phyloP scores from a whole-genome alignment of 805 yeast species.

The Metschnikowia kofuensis region DNA sequence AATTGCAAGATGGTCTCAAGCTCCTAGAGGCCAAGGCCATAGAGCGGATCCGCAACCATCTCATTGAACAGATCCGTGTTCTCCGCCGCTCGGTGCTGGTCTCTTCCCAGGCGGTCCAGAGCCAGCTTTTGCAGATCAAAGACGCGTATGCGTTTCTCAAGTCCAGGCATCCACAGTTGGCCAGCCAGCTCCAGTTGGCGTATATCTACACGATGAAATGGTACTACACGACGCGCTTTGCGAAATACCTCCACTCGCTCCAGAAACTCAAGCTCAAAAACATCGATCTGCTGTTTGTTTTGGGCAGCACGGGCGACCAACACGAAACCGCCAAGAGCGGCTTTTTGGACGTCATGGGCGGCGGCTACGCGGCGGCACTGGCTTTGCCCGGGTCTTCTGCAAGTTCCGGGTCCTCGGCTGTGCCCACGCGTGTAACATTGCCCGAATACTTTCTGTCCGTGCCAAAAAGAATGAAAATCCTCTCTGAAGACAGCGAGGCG shows the following conservation, averaged over 20 bases:
- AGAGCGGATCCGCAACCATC: conserved; percentile 71
- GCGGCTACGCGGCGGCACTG: conserved; percentile 1
- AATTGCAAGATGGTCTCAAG: conserved; percentile 39
- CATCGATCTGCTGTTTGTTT: conserved; percentile 54
- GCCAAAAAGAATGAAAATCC: conserved; percentile 58
- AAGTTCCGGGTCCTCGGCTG: neutral
- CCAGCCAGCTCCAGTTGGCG: conserved; percentile 72
- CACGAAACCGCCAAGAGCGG: conserved; percentile 15
- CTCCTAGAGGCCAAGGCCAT: conserved; percentile 59
- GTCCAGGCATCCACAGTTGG: conserved; percentile 56
- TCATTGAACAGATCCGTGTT: conserved; percentile 62
- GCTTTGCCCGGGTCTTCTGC: neutral
- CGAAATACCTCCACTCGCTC: conserved; percentile 69
- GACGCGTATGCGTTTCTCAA: conserved; percentile 59
- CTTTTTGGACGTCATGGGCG: conserved; percentile 12
- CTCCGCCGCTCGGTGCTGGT: conserved; percentile 55
- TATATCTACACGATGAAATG: conserved; percentile 87
- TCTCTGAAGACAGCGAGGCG: conserved; percentile 38
- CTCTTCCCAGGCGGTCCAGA: conserved; percentile 75
- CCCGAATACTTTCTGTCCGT: conserved; percentile 53
- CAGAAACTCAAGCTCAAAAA: conserved; percentile 56
- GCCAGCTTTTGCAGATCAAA: conserved; percentile 56
- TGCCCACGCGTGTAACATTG: conserved; percentile 21
- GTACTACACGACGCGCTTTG: conserved; percentile 82
- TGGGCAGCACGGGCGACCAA: conserved; percentile 42